A percentile compares a stretch with the other conserved stretches of the same genome.
Conservation (phyloP, 176 grass and related monocot species). For the Phoenix roebelenii region DNA sequence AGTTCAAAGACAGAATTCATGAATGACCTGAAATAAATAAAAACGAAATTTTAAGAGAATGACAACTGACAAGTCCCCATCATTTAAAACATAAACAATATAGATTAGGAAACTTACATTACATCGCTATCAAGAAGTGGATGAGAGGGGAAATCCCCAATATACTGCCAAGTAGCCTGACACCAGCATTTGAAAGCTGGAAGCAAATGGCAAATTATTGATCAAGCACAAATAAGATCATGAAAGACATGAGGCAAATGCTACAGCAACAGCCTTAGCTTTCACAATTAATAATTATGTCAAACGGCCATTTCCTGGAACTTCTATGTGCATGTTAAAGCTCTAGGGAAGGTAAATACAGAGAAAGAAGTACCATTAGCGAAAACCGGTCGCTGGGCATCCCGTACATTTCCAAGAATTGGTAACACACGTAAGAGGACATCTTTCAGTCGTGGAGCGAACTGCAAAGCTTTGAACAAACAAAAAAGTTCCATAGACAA, state of each 20-base stretch:
- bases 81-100: not conserved
- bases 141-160: conserved; percentile 61
- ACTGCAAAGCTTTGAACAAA: conserved; percentile 84
- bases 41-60: not conserved
- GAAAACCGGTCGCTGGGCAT: conserved; percentile 75
- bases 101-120: conserved; percentile 55
- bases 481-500: conserved; percentile 1
- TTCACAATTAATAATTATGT: too few relatives aligned
- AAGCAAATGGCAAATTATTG: conserved; percentile 8
- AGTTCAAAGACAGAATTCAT: conserved; percentile 99
- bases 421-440: conserved; percentile 92
- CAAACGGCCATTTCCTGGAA: too few relatives aligned
- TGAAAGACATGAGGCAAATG: not conserved
- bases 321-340: too few relatives aligned
- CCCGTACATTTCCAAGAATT: conserved; percentile 83
- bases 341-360: conserved; percentile 6
- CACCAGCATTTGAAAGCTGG: conserved; percentile 97
- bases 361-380: conserved; percentile 69
- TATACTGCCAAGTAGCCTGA: conserved; percentile 84
- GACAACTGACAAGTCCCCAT: too few relatives aligned
- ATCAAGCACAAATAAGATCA: not conserved
- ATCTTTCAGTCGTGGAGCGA: conserved; percentile 83
- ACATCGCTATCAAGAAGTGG: conserved; percentile 74
- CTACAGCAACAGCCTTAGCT: too few relatives aligned
- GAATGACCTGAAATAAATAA: conserved; percentile 63